These are phyloP conservation scores for Mucor velutinosus DNA, from an alignment of 371 early-diverging fungal species.

Conservation along the genomic window DNA sequence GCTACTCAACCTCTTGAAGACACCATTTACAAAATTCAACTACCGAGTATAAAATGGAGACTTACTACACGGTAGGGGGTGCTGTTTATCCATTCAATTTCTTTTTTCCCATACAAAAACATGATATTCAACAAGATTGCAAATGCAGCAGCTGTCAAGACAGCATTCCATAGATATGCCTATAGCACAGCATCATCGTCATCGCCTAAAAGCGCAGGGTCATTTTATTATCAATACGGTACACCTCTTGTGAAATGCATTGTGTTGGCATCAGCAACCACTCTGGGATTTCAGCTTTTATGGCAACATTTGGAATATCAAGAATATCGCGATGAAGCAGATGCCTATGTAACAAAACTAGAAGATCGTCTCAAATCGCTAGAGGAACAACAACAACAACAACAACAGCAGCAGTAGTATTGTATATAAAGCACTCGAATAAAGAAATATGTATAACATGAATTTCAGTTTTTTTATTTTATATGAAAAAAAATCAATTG, in stretches of 20 bases:
- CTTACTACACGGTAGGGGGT: not conserved
- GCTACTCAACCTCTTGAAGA: no score
- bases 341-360: slow-evolving; percentile 29
- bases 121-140: not conserved
- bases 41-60: no score
- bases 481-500: not conserved
- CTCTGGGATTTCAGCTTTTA: slow-evolving; percentile 44
- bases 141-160: not conserved
- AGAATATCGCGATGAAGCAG: slow-evolving; percentile 48
- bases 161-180: not conserved
- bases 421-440: not conserved
- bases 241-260: slow-evolving; percentile 53
- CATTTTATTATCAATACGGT: slow-evolving; percentile 48
- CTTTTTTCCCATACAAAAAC: not conserved
- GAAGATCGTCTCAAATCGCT: slow-evolving; percentile 40
- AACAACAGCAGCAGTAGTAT: not conserved
- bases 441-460: not conserved
- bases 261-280: slow-evolving; percentile 46
- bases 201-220: slow-evolving; percentile 5
- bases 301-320: slow-evolving; percentile 53
- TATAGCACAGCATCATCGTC: slow-evolving; percentile 6
- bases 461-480: not conserved
- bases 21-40: no score
- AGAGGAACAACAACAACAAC: slow-evolving; percentile 34
- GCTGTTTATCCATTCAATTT: not conserved